A percentile compares a stretch with the other conserved stretches of the same genome.
These are phyloP conservation scores for Rutidosis leptorrhynchoides DNA, from an alignment of 129 eudicot genomes.

Conservation along the genomic window DNA sequence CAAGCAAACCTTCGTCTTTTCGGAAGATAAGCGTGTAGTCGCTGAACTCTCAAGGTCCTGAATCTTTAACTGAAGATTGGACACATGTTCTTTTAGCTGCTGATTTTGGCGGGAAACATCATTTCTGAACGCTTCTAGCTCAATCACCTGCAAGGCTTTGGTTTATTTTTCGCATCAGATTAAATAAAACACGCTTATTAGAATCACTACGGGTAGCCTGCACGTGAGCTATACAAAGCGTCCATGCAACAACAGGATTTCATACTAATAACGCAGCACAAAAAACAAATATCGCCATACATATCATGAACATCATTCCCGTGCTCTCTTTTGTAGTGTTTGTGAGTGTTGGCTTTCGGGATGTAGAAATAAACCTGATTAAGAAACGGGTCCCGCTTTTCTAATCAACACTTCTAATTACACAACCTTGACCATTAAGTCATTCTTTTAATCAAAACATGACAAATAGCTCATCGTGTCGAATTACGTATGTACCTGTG, in stretches of 20 bases:
- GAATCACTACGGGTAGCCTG: slow-evolving; percentile 14
- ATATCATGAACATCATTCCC: neutral
- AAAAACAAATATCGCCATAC: slow-evolving; percentile 4
- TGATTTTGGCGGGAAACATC: slow-evolving; percentile 51
- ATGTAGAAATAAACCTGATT: neutral
- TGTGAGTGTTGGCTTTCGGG: neutral
- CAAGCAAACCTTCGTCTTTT: slow-evolving; percentile 31
- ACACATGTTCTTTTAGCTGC: slow-evolving; percentile 48
- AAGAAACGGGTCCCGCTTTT: neutral
- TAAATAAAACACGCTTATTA: slow-evolving; percentile 24
- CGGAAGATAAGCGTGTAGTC: slow-evolving; percentile 37
- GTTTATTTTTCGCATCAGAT: slow-evolving; percentile 56
- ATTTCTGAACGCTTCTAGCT: slow-evolving; percentile 54
- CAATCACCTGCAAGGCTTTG: slow-evolving; percentile 79
- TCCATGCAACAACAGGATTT: slow-evolving; percentile 5
- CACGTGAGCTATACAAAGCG: slow-evolving; percentile 10
- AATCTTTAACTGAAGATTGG: slow-evolving; percentile 48
- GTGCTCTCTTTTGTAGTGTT: neutral
- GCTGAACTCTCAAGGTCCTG: slow-evolving; percentile 44
- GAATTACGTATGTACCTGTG: slow-evolving; percentile 46
- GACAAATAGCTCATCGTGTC: neutral
- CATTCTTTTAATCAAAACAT: neutral
- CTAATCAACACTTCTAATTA: neutral
- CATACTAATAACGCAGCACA: neutral
- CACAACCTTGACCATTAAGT: neutral